A percentile compares a stretch with the other conserved stretches of the same genome.
Evolutionary conservation across 257 asterid species (phyloP).

Genomic region (Leonotis leonurus): DNA sequence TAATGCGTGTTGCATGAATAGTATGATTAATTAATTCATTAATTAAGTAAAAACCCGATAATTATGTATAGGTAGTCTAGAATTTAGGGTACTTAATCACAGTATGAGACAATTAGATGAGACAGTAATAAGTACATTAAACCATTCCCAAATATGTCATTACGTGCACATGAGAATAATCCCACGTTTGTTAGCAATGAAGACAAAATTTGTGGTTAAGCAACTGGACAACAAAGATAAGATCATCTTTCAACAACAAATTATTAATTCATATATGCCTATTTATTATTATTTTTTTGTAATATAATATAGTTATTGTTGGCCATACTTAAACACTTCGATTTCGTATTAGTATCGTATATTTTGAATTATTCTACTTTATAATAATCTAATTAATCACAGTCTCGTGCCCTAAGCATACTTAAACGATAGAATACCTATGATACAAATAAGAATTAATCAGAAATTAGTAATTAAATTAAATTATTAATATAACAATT

Average conservation of each 20-base stretch:
- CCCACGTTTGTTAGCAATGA: slow-evolving; percentile 14
- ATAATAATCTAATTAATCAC: background rate
- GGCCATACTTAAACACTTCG: background rate
- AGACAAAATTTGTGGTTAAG: slow-evolving; percentile 5
- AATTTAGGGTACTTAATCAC: background rate
- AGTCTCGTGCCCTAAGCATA: too few species aligned
- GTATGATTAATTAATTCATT: too few species aligned
- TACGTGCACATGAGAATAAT: slow-evolving; percentile 17
- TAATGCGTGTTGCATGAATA: too few species aligned
- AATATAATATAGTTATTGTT: background rate
- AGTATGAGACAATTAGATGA: background rate
- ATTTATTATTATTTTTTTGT: background rate
- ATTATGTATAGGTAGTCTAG: background rate
- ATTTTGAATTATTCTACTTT: background rate
- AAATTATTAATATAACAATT: too few species aligned
- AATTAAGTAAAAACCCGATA: too few species aligned
- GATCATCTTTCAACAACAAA: slow-evolving; percentile 8
- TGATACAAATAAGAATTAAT: too few species aligned
- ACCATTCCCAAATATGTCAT: background rate
- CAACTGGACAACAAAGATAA: slow-evolving; percentile 5
- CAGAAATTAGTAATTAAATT: too few species aligned
- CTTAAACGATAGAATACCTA: too few species aligned
- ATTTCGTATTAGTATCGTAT: background rate
- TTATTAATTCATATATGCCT: background rate
- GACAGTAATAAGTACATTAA: background rate